Base-by-base conservation (phyloP, 805 yeast species). In the Wickerhamiella dianesei region DNA sequence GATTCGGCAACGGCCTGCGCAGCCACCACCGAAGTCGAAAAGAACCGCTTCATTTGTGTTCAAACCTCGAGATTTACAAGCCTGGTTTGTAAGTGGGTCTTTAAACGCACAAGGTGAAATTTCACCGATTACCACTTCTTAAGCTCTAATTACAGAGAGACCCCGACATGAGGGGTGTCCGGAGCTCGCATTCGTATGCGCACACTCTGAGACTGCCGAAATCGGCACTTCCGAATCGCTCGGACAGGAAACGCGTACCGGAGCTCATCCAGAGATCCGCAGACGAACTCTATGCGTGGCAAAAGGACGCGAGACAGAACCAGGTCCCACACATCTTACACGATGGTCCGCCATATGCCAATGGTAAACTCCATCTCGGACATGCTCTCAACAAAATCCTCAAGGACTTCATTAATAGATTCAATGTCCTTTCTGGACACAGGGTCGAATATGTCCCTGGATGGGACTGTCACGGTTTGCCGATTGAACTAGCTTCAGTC, bases 281-380 rank as follows among this genome's bases (percentile, higher is more conserved):
- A 2, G 69, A 72, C 20, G 68, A 71, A 1, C 66, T 89, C 16
- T 89, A 89, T 62, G 56, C 66, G 12, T 73, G 85, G 77, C 96
- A 82, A 56, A 59, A 48, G 14, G 48, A 50, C 46, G 55, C 55
- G 32, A 53, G 62, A 20, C 53, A 53, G 39, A 37, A 52, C n/a
- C 64, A 68, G 2, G 64, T 74, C 18, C 32, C 40, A 40, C 17
- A 52, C 72, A 35, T 89, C 82, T 66, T 92, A 1, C 96, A 88
- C 56, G 99, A 92, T 64, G 99, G 99, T 0, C 99, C 99, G 0
- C 99, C 99, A 0, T 92, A 89, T 64, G 97, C 98, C 12, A 92
- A 92, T 60, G 98, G 97, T 2, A 86, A 81, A 51, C 67, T 92
- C 19, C 99, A 92, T 62, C 63, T 88, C 86, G 97, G 47, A 17